A percentile compares a stretch with the other conserved stretches of the same genome.
These are phyloP conservation scores for Zizania palustris DNA, from an alignment of 202 grass and related monocot genomes.

Conservation along the genomic window DNA sequence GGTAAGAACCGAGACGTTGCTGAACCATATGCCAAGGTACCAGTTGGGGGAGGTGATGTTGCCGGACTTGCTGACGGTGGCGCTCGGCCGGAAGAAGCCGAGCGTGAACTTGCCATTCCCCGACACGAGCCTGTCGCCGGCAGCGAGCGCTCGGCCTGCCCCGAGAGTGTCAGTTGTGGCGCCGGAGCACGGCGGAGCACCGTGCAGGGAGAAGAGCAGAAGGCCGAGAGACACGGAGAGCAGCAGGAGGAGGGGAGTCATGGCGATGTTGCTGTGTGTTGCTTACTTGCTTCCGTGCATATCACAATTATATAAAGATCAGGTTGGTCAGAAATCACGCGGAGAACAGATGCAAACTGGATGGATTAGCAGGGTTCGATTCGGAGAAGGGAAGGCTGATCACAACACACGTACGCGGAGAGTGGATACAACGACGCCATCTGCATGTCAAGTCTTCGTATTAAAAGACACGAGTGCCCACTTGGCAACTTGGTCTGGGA, in stretches of 20 bases:
- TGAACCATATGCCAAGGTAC: constrained; percentile 58
- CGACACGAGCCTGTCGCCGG: constrained; percentile 39
- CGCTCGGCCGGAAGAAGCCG: constrained; percentile 47
- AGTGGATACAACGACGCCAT: too few relatives aligned
- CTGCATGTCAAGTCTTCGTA: too few relatives aligned
- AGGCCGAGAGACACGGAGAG: not conserved
- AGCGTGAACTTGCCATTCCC: constrained; percentile 40
- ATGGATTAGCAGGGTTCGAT: too few relatives aligned
- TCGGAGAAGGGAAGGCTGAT: too few relatives aligned
- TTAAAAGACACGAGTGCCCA: too few relatives aligned
- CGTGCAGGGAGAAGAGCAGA: constrained; percentile 13
- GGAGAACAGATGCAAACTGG: too few relatives aligned
- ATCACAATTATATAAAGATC: too few relatives aligned
- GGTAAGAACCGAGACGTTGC: constrained; percentile 27
- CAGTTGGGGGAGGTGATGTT: constrained; percentile 25
- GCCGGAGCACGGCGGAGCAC: not conserved
- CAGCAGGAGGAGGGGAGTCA: not conserved
- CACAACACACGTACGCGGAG: too few relatives aligned
- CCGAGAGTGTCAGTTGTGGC: not conserved
- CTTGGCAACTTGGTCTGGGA: too few relatives aligned
- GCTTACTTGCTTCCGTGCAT: too few relatives aligned
- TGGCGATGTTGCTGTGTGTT: not conserved
- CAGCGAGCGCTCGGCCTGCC: constrained; percentile 31
- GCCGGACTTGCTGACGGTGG: not conserved
- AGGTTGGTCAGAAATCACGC: too few relatives aligned